Base-by-base conservation (phyloP, 352 stramenopile species). In the Globisporangium carolinianum region DNA sequence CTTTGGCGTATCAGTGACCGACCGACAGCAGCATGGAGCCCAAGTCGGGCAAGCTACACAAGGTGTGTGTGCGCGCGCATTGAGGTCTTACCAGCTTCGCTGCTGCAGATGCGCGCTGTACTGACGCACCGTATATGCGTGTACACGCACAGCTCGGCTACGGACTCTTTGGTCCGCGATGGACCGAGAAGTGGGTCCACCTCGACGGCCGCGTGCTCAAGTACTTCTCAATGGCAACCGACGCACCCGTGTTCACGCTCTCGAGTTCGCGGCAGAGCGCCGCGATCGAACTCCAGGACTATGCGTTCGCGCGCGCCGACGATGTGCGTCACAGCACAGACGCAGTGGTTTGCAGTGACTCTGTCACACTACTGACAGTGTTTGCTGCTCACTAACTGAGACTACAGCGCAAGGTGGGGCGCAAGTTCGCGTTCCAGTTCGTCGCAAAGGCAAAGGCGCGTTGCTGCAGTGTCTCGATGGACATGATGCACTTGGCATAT, bases 131-230 rank as follows among this genome's bases (percentile, higher is more conserved):
- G 24, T 32, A 32, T 32, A 24, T 43, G 3, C 36, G 56, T 62
- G 55, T 39, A 15, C 5, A 48, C 8, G 39, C 8, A 5, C 57
- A 92, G 83, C 68, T 87, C 38, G 66, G 68, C 0, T 69, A 72
- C 5, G 69, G 75, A 0, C 50, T 92, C 11, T 86, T 90, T 55
- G 78, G 83, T 0, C 60, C 76, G 6, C 87, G 87, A 67, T 92
- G 83, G 83, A 89, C 67, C 36, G 83, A 88, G 57, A 92, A 90
- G 52, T 90, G 83, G 83, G 80, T 87, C 6, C 80, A 89, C 43
- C 61, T 89, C 39, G 82, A 92, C 57, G 76, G 75, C 38, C 68
- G 68, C n/a, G 36, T 76, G 62, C 75, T 92, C 63, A 88, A 84
- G 43, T 90, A 80, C 63, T 89, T 88, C 53, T 73, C 79, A 18